Conservation (phyloP, 331 rosid species). For the Phaseolus coccineus region DNA sequence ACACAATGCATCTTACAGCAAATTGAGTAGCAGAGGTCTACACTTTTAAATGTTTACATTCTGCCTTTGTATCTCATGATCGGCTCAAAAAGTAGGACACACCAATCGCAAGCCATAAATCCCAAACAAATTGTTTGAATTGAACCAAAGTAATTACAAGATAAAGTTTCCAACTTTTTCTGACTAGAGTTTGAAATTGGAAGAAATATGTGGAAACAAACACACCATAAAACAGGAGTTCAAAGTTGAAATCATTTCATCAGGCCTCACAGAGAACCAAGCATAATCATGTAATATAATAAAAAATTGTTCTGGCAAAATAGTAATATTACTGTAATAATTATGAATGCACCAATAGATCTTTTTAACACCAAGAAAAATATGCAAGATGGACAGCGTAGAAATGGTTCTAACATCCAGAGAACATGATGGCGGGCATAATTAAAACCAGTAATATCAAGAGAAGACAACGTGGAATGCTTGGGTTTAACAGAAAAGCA, state of each 20-base stretch:
- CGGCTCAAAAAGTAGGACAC: conserved; percentile 9
- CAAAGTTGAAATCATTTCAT: neutral
- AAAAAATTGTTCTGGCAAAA: neutral
- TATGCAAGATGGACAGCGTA: neutral
- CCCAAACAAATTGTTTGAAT: neutral
- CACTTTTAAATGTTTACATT: neutral
- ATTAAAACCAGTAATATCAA: neutral
- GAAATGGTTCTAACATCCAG: conserved; percentile 15
- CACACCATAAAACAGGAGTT: neutral
- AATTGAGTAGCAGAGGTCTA: neutral
- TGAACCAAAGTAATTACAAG: neutral
- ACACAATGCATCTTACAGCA: neutral
- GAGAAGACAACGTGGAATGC: neutral
- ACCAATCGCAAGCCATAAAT: neutral
- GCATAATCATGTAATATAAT: neutral
- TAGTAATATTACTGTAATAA: neutral
- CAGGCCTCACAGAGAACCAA: neutral
- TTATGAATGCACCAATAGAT: conserved; percentile 1
- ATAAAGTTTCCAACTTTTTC: conserved; percentile 6
- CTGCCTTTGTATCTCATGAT: conserved; percentile 4
- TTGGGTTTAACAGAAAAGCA: neutral
- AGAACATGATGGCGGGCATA: neutral
- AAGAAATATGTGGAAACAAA: neutral
- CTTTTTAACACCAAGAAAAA: neutral
- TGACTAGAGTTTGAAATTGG: conserved; percentile 3